Base-by-base conservation (phyloP, 2,329 filamentous ascomycete species). In the Aspergillaceae sp. region DNA sequence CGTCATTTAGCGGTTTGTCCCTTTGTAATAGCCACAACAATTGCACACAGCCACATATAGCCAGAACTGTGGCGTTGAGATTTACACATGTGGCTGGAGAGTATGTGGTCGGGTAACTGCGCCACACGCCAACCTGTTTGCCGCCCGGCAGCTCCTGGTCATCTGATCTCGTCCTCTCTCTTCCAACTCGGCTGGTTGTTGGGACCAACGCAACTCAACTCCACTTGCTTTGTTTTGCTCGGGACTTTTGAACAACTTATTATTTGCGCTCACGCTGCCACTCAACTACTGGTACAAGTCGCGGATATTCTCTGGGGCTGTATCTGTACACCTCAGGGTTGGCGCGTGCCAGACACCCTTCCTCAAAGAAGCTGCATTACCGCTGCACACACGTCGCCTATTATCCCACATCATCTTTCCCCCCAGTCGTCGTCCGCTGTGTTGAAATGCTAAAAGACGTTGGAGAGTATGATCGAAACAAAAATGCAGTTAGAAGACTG, bases 401-500 rank as follows among this genome's bases (percentile, higher is more conserved):
- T 19, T 19, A 19, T 19, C 19, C 45, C 50, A 42, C 43, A 48
- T 59, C 48, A 46, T 50, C 54, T 46, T 50, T 26, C 45, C 47
- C 30, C 30, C 19, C 19, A 6, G 8, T 9, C 5, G 30, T 32
- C 44, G 37, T 38, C 49, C 46, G 51, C 37, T 43, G 54, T 57
- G 55, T 60, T 68, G 80, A 81, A 71, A 85, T 85, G 82, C 77
- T 74, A 67, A 69, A 69, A 67, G 71, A 73, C 69, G 68, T 69
- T 66, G 70, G 66, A 66, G 77, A 81, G 64, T 63, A 91, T 91
- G 86, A 75, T 80, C 72, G 76, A 80, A 74, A 73, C 74, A 75
- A 87, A 84, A 69, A 88, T 92, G 86, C 82, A 82, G 70, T 76
- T 95, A 74, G 85, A 89, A 79, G 88, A 95, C 70, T 94, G 89